These are phyloP conservation scores for Mentha longifolia DNA, from an alignment of 257 asterid genomes.

Conservation along the genomic window DNA sequence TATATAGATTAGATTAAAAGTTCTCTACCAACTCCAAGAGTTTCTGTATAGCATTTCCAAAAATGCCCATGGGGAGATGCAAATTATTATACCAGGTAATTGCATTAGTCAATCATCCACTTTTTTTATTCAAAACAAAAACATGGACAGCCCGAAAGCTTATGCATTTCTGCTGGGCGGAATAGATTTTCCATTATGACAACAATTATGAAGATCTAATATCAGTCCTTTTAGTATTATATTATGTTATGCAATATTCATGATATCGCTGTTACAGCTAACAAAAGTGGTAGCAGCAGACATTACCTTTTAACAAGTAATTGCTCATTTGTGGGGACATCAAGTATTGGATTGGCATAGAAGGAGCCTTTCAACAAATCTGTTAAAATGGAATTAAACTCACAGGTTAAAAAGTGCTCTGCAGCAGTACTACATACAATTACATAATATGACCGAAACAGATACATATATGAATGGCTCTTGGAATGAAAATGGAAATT, in stretches of 20 bases:
- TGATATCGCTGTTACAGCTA: background rate
- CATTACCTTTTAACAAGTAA: slow-evolving; percentile 70
- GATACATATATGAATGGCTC: background rate
- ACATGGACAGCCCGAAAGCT: background rate
- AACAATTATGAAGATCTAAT: background rate
- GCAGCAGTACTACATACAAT: background rate
- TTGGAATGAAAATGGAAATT: slow-evolving; percentile 11
- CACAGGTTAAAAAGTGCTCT: slow-evolving; percentile 6
- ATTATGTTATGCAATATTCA: background rate
- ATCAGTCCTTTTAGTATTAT: slow-evolving; percentile 16
- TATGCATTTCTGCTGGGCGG: background rate
- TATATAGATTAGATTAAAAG: slow-evolving; percentile 9
- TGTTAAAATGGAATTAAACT: slow-evolving; percentile 42
- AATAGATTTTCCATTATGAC: background rate
- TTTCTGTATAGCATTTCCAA: background rate
- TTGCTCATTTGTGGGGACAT: slow-evolving; percentile 64
- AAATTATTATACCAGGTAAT: background rate
- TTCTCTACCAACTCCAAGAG: background rate
- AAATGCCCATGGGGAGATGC: slow-evolving; percentile 4
- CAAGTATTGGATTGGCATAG: slow-evolving; percentile 83
- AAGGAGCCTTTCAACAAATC: slow-evolving; percentile 88
- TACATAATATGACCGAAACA: slow-evolving; percentile 11
- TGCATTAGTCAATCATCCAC: slow-evolving; percentile 4
- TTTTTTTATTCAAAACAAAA: background rate
- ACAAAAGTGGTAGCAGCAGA: slow-evolving; percentile 18